Percentiles rank a stretch among this genome's conserved stretches.
phyloP scores from a whole-genome alignment of 768 basidiomycete species.

The Boletus barrowsii region DNA sequence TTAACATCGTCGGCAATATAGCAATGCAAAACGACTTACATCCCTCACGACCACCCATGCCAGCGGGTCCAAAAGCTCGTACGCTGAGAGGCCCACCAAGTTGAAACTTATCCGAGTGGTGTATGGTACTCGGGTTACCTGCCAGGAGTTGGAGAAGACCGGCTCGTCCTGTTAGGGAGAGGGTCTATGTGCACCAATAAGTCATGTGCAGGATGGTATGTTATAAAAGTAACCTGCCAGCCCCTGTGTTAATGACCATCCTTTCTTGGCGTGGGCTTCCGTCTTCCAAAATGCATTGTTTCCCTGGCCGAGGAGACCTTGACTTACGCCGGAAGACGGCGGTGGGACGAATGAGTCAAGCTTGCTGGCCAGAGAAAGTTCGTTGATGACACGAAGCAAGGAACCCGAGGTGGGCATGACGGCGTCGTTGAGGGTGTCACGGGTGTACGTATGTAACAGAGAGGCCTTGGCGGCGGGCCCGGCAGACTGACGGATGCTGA shows the following conservation, averaged over 20 bases:
- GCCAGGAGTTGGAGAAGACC: constrained; percentile 70
- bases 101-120: constrained; percentile 86
- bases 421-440: constrained; percentile 44
- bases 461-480: constrained; percentile 81
- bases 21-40: constrained; percentile 39
- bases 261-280: constrained; percentile 20
- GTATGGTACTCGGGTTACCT: constrained; percentile 35
- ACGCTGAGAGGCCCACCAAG: constrained; percentile 89
- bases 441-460: constrained; percentile 69
- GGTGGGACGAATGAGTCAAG: constrained; percentile 16
- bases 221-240: constrained; percentile 16
- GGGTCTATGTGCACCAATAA: constrained; percentile 45
- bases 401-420: constrained; percentile 28
- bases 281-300: constrained; percentile 28
- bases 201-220: neutral
- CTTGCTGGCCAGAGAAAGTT: constrained; percentile 21
- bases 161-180: constrained; percentile 69
- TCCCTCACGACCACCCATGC: constrained; percentile 75
- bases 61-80: constrained; percentile 70
- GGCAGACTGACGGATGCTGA: constrained; percentile 80
- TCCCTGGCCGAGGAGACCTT: constrained; percentile 17
- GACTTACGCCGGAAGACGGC: neutral
- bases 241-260: constrained; percentile 21
- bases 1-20: neutral
- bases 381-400: constrained; percentile 20